A percentile compares a stretch with the other conserved stretches of the same genome.
Evolutionary conservation across 805 yeast genomes (phyloP).

Genomic region (Wickerhamomyces chaumierensis): DNA sequence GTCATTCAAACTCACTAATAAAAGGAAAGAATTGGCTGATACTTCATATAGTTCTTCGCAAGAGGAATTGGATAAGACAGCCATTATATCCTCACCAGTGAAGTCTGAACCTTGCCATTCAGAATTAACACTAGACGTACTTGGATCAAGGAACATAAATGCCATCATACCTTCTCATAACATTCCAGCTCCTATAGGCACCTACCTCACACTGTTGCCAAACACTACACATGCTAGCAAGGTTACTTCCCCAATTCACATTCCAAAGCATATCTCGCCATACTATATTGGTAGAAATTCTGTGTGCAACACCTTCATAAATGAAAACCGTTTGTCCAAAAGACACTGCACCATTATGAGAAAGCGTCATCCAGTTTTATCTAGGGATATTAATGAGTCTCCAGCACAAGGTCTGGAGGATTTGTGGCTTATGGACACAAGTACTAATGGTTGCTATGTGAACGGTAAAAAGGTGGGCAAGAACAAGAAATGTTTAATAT

Average conservation of each 20-base stretch:
- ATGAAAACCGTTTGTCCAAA: conserved; percentile 74
- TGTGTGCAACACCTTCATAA: conserved; percentile 46
- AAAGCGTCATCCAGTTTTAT: conserved; percentile 50
- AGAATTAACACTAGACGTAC: no score
- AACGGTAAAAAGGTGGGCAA: conserved; percentile 49
- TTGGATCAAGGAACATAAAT: not conserved
- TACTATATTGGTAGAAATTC: conserved; percentile 67
- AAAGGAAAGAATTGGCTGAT: no score
- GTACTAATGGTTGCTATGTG: conserved; percentile 71
- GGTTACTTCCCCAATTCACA: conserved; percentile 36
- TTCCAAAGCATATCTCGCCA: conserved; percentile 51
- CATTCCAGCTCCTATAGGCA: conserved; percentile 36
- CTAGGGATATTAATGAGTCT: conserved; percentile 42
- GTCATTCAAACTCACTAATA: no score
- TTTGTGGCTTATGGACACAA: conserved; percentile 69
- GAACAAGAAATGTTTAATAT: conserved; percentile 49
- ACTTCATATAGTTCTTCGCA: not conserved
- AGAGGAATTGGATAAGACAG: not conserved
- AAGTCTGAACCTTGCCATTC: not conserved
- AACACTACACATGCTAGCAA: conserved; percentile 31
- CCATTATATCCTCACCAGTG: not conserved
- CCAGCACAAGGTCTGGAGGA: conserved; percentile 69
- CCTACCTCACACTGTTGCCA: conserved; percentile 52
- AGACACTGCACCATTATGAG: conserved; percentile 65
- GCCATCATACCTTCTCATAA: conserved; percentile 7